Evolutionary conservation across 306 rosid species (phyloP).

Genomic region (Pterocarpus santalinus): DNA sequence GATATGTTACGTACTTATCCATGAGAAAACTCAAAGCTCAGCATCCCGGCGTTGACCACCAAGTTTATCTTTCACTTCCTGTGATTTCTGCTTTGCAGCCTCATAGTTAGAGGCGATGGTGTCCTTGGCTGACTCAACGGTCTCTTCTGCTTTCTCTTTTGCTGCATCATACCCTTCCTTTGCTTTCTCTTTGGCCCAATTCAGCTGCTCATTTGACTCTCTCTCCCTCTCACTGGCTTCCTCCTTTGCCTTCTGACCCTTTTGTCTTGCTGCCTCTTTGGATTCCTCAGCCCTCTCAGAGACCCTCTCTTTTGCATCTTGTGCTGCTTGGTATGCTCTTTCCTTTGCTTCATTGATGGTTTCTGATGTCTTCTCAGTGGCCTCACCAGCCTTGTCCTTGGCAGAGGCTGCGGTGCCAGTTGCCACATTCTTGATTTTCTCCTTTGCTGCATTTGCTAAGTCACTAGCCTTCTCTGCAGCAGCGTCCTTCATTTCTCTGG

Average conservation of each 20-base stretch:
- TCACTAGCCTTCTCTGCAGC: constrained; percentile 55
- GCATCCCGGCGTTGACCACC: constrained; percentile 55
- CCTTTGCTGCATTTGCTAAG: constrained; percentile 48
- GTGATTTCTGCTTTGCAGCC: constrained; percentile 54
- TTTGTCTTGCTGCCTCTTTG: background rate
- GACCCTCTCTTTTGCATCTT: background rate
- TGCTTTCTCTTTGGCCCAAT: constrained; percentile 40
- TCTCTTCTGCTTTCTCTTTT: constrained; percentile 2
- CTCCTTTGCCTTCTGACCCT: background rate
- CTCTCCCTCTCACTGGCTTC: background rate
- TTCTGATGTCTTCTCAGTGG: background rate
- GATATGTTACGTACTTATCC: too few species aligned
- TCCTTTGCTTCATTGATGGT: background rate
- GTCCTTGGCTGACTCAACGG: constrained; percentile 33
- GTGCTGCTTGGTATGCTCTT: background rate
- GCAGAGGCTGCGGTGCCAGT: constrained; percentile 19
- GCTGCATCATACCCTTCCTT: constrained; percentile 35
- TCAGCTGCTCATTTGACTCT: constrained; percentile 25
- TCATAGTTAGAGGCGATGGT: constrained; percentile 44
- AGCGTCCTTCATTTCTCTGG: constrained; percentile 45
- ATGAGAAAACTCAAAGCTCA: constrained; percentile 60
- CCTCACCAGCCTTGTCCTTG: background rate
- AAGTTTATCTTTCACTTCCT: constrained; percentile 42
- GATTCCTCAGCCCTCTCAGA: constrained; percentile 18
- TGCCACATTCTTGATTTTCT: constrained; percentile 41